Conservation (phyloP, 805 yeast genomes). For the Starmerella khaoyaiensis region DNA sequence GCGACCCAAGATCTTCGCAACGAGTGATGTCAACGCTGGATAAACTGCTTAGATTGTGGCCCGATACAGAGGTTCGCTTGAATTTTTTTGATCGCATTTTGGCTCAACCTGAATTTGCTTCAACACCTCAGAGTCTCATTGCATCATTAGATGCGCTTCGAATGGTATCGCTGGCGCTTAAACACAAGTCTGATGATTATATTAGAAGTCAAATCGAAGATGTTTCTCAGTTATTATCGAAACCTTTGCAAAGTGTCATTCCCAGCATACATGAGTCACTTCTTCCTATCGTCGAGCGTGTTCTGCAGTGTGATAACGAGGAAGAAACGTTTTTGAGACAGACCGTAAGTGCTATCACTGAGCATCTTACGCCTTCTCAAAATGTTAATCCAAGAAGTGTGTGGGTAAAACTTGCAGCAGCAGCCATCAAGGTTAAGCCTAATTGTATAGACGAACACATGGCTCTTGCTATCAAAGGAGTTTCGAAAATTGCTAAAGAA, state of each 20-base stretch:
- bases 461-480: conserved; percentile 69
- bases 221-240: conserved; percentile 62
- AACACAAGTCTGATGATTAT: conserved; percentile 69
- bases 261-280: conserved; percentile 78
- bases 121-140: conserved; percentile 40
- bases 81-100: conserved; percentile 80
- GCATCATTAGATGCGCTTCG: conserved; percentile 84
- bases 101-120: conserved; percentile 62
- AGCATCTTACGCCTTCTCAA: conserved; percentile 10
- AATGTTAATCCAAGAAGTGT: conserved; percentile 26
- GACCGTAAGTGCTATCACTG: conserved; percentile 6
- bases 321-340: conserved; percentile 6
- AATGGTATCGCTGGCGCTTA: conserved; percentile 70
- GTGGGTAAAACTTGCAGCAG: conserved; percentile 53
- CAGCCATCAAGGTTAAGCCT: conserved; percentile 63
- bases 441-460: conserved; percentile 60
- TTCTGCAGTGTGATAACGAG: conserved; percentile 8
- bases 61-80: conserved; percentile 76
- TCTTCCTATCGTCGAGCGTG: conserved; percentile 49
- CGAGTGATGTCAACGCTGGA: conserved; percentile 69
- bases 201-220: conserved; percentile 55
- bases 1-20: conserved; percentile 71
- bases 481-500: conserved; percentile 30
- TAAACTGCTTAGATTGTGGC: conserved; percentile 69
- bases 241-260: conserved; percentile 67